Evolutionary conservation across 2,329 filamentous ascomycete species (phyloP).

Genomic region (Acrocalymma vagum): DNA sequence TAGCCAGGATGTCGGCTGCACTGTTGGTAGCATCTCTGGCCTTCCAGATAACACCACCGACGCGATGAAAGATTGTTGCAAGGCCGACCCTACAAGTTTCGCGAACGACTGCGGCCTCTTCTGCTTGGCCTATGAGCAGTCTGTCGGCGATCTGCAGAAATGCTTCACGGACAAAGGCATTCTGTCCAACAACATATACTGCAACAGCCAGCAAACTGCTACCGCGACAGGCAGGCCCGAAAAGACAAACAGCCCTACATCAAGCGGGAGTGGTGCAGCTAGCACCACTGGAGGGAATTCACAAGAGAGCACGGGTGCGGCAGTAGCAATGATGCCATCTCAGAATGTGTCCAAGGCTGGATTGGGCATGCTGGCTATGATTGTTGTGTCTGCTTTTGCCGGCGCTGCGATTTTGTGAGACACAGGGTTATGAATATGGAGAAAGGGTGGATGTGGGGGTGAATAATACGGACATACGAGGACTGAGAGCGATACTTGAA

Average conservation of each 20-base stretch:
- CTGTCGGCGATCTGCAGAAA: slow-evolving; percentile 31
- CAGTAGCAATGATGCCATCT: slow-evolving; percentile 14
- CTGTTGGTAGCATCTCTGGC: slow-evolving; percentile 30
- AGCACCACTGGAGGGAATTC: slow-evolving; percentile 7
- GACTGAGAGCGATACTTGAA: no score
- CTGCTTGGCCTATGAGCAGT: slow-evolving; percentile 37
- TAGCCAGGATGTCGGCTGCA: slow-evolving; percentile 36
- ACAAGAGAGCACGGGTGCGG: slow-evolving; percentile 21
- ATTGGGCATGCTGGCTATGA: slow-evolving; percentile 35
- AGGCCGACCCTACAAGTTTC: slow-evolving; percentile 36
- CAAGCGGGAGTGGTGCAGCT: slow-evolving; percentile 14
- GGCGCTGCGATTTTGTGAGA: slow-evolving; percentile 36
- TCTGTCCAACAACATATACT: slow-evolving; percentile 28
- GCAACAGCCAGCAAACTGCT: slow-evolving; percentile 33
- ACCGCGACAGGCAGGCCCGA: slow-evolving; percentile 34
- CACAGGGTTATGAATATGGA: no score
- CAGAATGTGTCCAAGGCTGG: slow-evolving; percentile 37
- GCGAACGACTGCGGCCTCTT: slow-evolving; percentile 39
- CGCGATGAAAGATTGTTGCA: slow-evolving; percentile 40
- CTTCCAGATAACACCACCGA: slow-evolving; percentile 34
- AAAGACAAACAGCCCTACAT: slow-evolving; percentile 14
- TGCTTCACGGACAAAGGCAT: slow-evolving; percentile 40
- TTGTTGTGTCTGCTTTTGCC: slow-evolving; percentile 34
- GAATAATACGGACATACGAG: no score
- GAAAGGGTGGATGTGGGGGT: no score